Evolutionary conservation across 495 filamentous ascomycete species (phyloP).

Genomic region (Friedmanniomyces simplex): DNA sequence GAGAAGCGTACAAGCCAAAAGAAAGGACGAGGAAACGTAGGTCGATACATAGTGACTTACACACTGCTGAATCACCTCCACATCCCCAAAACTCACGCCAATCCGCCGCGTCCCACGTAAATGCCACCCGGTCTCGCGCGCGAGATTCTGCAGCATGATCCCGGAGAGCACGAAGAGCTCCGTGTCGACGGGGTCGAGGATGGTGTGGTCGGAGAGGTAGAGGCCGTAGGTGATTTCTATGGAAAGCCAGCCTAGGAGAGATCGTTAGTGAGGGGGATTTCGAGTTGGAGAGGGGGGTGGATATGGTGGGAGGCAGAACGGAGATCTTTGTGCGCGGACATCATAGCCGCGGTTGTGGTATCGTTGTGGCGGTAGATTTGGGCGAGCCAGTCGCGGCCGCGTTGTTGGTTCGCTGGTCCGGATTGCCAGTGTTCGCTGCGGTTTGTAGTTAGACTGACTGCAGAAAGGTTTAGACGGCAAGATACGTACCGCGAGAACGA

Average conservation of each 20-base stretch:
- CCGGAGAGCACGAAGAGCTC: constrained; percentile 28
- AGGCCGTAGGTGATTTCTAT: constrained; percentile 32
- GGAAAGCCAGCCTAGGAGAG: constrained; percentile 28
- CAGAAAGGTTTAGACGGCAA: not conserved
- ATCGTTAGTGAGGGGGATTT: not conserved
- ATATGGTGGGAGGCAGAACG: constrained; percentile 7
- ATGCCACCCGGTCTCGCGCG: constrained; percentile 28
- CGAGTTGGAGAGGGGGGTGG: too few relatives aligned
- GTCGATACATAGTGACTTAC: too few relatives aligned
- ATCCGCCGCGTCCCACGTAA: constrained; percentile 26
- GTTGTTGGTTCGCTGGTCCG: constrained; percentile 25
- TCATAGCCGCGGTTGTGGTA: constrained; percentile 17
- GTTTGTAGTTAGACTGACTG: not conserved
- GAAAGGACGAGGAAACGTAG: too few relatives aligned
- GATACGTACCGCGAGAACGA: constrained; percentile 27
- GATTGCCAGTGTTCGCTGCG: constrained; percentile 29
- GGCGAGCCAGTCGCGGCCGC: constrained; percentile 25
- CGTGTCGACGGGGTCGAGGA: constrained; percentile 30
- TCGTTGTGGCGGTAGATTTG: constrained; percentile 27
- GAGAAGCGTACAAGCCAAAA: too few relatives aligned
- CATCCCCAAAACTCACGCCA: constrained; percentile 27
- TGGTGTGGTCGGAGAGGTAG: constrained; percentile 30
- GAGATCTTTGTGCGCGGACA: constrained; percentile 29
- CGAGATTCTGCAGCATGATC: constrained; percentile 32
- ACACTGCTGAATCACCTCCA: constrained; percentile 30